Percentiles rank a stretch among this genome's conserved stretches.
These are phyloP conservation scores for Aspergillus floridensis DNA, from an alignment of 2,329 filamentous ascomycete genomes.

Conservation along the genomic window DNA sequence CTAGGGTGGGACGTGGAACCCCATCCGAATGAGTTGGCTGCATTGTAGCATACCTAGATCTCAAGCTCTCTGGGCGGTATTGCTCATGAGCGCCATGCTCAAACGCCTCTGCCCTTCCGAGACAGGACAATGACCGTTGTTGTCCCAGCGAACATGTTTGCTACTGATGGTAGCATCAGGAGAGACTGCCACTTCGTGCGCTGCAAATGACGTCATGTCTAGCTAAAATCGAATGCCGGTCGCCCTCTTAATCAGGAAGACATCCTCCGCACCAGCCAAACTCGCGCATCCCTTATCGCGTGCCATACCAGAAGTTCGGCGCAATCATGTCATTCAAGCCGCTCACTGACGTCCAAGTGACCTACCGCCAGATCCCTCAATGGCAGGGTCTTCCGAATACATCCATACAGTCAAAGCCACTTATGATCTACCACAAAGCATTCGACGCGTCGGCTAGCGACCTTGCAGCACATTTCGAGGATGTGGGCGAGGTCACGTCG, in stretches of 20 bases:
- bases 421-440: conserved; percentile 64
- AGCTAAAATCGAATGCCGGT: not conserved
- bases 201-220: conserved; percentile 10
- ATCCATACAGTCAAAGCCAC: conserved; percentile 60
- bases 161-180: not conserved
- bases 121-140: not conserved
- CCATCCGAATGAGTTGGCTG: too few species aligned
- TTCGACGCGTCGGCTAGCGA: conserved; percentile 52
- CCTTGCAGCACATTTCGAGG: conserved; percentile 57
- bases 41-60: too few species aligned
- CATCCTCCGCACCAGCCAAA: not conserved
- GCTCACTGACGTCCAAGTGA: conserved; percentile 54
- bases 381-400: conserved; percentile 62
- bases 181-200: too few species aligned
- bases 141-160: not conserved
- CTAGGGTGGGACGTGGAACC: too few species aligned
- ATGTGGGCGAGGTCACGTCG: conserved; percentile 56
- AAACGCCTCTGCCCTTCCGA: too few species aligned
- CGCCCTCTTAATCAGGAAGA: not conserved
- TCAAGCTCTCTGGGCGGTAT: too few species aligned
- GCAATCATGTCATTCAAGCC: conserved; percentile 40
- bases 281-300: not conserved
- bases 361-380: conserved; percentile 58
- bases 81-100: too few species aligned
- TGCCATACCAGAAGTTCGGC: not conserved